Evolutionary conservation across 164 flowering plant genomes (phyloP).

Genomic region (Liquidambar formosana): DNA sequence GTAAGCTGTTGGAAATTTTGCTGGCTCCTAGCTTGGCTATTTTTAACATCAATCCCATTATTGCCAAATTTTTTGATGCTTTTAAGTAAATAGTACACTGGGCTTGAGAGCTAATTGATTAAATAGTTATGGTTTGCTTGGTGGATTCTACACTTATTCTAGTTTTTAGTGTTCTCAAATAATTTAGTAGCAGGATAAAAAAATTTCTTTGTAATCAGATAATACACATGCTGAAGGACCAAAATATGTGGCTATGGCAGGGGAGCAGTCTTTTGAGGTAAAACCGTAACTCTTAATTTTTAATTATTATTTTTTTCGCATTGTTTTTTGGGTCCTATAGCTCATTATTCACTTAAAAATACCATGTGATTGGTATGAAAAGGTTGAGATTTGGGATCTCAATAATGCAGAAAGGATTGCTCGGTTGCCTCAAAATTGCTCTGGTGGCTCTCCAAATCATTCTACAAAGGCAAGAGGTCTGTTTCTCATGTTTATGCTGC

Average conservation of each 20-base stretch:
- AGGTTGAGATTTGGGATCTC: slow-evolving; percentile 97
- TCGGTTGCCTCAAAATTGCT: slow-evolving; percentile 38
- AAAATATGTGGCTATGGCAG: slow-evolving; percentile 67
- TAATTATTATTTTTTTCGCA: background rate
- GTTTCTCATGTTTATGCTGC: slow-evolving; percentile 7
- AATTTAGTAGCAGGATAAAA: background rate
- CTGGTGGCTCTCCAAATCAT: slow-evolving; percentile 29
- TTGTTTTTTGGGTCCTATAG: slow-evolving; percentile 1
- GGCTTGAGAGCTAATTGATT: too few relatives aligned
- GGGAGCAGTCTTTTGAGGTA: slow-evolving; percentile 77
- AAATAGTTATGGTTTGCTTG: background rate
- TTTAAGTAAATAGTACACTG: too few relatives aligned
- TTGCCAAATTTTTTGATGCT: too few relatives aligned
- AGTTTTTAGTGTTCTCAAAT: background rate
- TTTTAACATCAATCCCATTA: too few relatives aligned
- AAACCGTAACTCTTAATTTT: slow-evolving; percentile 1
- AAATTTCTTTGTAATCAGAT: slow-evolving; percentile 17
- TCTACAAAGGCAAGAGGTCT: slow-evolving; percentile 63
- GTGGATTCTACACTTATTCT: background rate
- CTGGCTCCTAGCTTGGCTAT: too few relatives aligned
- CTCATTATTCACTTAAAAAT: slow-evolving; percentile 15
- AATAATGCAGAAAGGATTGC: slow-evolving; percentile 52
- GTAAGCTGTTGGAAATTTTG: too few relatives aligned
- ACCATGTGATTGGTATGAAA: slow-evolving; percentile 20
- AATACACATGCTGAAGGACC: slow-evolving; percentile 31